A percentile compares a stretch with the other conserved stretches of the same genome.
phyloP scores from a whole-genome alignment of 2,329 filamentous ascomycete genomes.

The Pseudogymnoascus sp. region DNA sequence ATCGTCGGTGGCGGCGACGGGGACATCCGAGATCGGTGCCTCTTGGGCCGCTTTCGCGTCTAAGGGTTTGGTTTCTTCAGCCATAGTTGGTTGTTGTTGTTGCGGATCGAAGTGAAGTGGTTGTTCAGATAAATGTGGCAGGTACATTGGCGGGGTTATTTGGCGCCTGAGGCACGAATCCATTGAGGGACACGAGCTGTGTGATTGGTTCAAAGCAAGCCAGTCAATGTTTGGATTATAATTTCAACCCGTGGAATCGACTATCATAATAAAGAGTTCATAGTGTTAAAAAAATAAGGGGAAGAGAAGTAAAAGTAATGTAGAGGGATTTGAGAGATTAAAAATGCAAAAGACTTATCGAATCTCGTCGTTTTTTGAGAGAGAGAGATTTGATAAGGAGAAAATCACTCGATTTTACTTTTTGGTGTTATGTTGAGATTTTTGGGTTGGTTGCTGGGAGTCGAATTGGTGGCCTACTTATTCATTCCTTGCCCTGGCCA shows the following conservation, averaged over 20 bases:
- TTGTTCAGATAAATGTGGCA: constrained; percentile 4
- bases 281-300: no score
- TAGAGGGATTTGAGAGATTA: background rate
- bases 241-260: background rate
- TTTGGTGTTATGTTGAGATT: background rate
- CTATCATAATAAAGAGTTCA: background rate
- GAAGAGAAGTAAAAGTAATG: background rate
- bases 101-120: background rate
- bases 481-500: background rate
- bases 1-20: constrained; percentile 34
- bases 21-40: background rate
- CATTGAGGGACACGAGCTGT: background rate
- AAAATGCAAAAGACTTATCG: background rate
- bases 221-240: background rate
- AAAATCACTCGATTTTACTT: background rate
- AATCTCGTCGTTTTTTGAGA: background rate
- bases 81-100: background rate
- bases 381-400: background rate
- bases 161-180: background rate
- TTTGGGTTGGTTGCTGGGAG: background rate
- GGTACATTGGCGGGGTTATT: constrained; percentile 1
- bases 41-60: background rate
- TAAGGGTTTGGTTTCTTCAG: constrained; percentile 8
- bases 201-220: background rate
- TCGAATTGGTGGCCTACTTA: background rate